phyloP scores from a whole-genome alignment of 345 rosid genomes.

The Linum lewisii region DNA sequence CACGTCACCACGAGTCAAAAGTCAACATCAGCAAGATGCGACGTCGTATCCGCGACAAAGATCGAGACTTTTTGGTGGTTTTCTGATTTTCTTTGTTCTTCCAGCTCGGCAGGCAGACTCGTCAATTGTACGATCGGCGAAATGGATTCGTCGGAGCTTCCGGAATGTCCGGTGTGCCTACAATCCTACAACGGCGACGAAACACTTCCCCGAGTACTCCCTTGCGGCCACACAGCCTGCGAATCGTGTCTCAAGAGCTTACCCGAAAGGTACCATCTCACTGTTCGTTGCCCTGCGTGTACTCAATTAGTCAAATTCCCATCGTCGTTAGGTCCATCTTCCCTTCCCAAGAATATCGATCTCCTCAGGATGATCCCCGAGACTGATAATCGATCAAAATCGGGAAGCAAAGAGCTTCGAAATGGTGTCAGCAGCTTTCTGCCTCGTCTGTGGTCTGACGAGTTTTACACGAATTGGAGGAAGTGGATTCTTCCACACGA shows the following conservation, averaged over 20 bases:
- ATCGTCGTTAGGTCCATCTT: constrained; percentile 48
- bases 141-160: constrained; percentile 45
- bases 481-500: constrained; percentile 40
- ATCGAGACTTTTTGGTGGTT: not conserved
- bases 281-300: constrained; percentile 85
- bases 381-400: not conserved
- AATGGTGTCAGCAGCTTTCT: constrained; percentile 19
- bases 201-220: constrained; percentile 69
- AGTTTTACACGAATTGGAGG: constrained; percentile 56
- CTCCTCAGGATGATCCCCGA: constrained; percentile 42
- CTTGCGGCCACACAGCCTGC: constrained; percentile 79
- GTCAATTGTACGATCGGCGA: constrained; percentile 17
- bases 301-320: constrained; percentile 76
- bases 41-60: too few relatives aligned
- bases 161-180: constrained; percentile 89
- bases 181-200: constrained; percentile 46
- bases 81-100: not conserved
- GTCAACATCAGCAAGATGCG: too few relatives aligned
- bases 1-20: too few relatives aligned
- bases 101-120: not conserved
- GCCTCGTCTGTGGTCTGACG: constrained; percentile 53
- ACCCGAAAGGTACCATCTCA: constrained; percentile 48
- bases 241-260: constrained; percentile 55
- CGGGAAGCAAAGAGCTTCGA: not conserved
- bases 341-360: constrained; percentile 82